These are phyloP conservation scores for Syzygium aromaticum DNA, from an alignment of 345 rosid genomes.

Conservation along the genomic window DNA sequence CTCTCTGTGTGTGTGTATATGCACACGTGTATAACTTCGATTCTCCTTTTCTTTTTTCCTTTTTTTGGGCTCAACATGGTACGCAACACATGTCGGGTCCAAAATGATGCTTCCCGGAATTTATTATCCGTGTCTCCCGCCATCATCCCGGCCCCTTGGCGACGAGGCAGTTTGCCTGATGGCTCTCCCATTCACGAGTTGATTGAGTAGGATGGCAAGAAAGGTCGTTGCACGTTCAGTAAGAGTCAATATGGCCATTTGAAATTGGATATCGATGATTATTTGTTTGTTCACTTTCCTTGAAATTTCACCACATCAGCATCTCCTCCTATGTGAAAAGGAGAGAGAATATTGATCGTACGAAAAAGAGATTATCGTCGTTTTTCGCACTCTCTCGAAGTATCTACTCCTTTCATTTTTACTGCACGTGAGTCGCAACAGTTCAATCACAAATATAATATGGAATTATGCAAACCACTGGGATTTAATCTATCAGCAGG, in stretches of 20 bases:
- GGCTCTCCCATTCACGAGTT: accelerated
- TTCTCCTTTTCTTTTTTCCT: neutral
- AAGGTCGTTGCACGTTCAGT: accelerated
- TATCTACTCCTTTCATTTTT: neutral
- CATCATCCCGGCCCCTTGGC: accelerated
- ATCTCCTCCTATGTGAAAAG: neutral
- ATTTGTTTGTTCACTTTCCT: neutral
- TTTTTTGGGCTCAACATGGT: neutral
- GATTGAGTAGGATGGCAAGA: accelerated
- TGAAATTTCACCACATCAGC: neutral
- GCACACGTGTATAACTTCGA: too few relatives aligned
- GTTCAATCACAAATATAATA: neutral
- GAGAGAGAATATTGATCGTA: neutral
- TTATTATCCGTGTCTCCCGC: neutral
- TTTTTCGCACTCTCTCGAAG: neutral
- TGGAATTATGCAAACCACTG: too few relatives aligned
- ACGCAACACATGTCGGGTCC: neutral
- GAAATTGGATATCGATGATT: neutral
- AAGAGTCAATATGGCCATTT: neutral
- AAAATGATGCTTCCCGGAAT: neutral
- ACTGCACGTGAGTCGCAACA: neutral
- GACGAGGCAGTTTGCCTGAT: accelerated
- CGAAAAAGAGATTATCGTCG: neutral
- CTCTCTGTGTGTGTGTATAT: too few relatives aligned
- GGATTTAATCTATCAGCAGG: neutral